A percentile compares a stretch with the other conserved stretches of the same genome.
Evolutionary conservation across 2,329 filamentous ascomycete genomes (phyloP).

Genomic region (Xylaria sp.): DNA sequence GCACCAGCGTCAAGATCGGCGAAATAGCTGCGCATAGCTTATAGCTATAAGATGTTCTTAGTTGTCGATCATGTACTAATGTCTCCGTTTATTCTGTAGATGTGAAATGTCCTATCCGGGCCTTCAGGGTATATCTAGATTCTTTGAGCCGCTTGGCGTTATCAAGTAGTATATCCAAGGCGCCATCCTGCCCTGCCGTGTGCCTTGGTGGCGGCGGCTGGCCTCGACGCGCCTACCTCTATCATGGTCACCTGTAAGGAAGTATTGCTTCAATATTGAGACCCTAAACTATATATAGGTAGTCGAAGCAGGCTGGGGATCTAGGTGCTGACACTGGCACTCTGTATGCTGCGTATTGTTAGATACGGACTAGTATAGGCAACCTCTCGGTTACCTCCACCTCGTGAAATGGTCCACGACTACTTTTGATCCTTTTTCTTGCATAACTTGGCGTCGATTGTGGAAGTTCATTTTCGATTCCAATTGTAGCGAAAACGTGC

Average conservation of each 20-base stretch:
- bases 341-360: background rate
- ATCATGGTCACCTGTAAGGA: background rate
- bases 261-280: background rate
- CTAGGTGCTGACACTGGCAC: background rate
- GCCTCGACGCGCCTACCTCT: background rate
- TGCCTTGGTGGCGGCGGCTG: background rate
- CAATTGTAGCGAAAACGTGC: conserved; percentile 26
- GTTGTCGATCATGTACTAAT: background rate
- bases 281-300: background rate
- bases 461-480: background rate
- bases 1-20: conserved; percentile 34
- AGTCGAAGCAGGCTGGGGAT: background rate
- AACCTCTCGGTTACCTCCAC: background rate
- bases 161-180: background rate
- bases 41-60: background rate
- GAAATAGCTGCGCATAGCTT: conserved; percentile 40
- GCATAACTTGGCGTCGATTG: background rate
- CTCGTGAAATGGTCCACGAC: background rate
- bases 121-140: conserved; percentile 17
- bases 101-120: background rate
- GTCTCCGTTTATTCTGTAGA: background rate
- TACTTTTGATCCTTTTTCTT: background rate
- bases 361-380: background rate
- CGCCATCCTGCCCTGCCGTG: background rate
- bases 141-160: conserved; percentile 6